Base-by-base conservation (phyloP, 768 basidiomycete genomes). In the Leccinum ochraceum region DNA sequence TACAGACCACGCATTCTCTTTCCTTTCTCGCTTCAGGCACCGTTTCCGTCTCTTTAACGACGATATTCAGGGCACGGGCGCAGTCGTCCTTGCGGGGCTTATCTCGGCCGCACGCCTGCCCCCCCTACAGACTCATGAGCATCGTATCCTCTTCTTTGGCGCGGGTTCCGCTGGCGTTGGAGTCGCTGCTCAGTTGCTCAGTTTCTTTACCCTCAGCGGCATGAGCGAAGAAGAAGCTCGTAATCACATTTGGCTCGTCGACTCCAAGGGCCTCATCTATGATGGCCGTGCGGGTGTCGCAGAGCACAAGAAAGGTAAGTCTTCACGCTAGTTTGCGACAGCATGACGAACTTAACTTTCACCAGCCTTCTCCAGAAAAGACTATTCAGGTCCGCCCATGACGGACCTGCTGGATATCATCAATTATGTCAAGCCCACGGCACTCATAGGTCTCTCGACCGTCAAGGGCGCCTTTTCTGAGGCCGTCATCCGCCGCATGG, bases 151-250 rank as follows among this genome's bases (percentile, higher is more conserved):
- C 48, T 96, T 98, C 82, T 88, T 93, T 57, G 95, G 95, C 17
- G 93, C 95, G 4, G 95, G 95, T 6, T 90, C 88, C 26, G 92
- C 93, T 3, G 95, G 94, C 63, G 90, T 97, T 56, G 95, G 95
- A 51, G 95, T 98, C 50, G 95, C 89, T 59, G 87, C 84, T 77
- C 94, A 96, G 72, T 78, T 93, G 55, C 84, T 88, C 80, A 90
- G 89, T 73, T 96, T 95, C 82, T 94, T 95, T 81, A 92, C 84
- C 39, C 75, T 92, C 63, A 81, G 89, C 66, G 92, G 94, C 26
- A 72, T 95, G 69, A 82, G 84, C 5, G 80, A 85, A 66, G 85
- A 94, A 63, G 85, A 95, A 72, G 94, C 94, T 20, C 85, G 86
- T 58, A 76, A 79, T 57, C 81, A 80, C 50, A 92, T 97, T 71